Evolutionary conservation across 352 stramenopile species (phyloP), one percentile per base, ranked within the genome.

Genomic region (Globisporangium sylvaticum): DNA sequence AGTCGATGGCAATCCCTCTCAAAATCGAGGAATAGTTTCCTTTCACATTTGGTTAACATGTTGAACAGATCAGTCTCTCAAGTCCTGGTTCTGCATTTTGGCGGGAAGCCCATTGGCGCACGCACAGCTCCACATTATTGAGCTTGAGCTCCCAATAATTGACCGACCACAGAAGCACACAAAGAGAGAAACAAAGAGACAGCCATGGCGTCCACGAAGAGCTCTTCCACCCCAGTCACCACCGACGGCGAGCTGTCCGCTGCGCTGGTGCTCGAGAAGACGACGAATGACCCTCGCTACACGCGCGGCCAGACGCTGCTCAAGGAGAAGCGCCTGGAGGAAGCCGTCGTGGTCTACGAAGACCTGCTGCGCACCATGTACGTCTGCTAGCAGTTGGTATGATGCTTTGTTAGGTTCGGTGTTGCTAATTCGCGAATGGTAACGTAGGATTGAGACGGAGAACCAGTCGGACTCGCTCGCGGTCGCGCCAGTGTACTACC

Each of bases 291-390:
- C 70, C 84, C 87, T 64, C 87, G 85, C 56, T 95, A 90, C 73
- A 71, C 76, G 62, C 87, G 87, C 31, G 87, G 85, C 37, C 72
- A 87, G 57, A 70, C 73, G 55, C 75, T 95, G 39, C 78, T 91
- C 15, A 91, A 92, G 77, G 82, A 91, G 34, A 92, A 92, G 75
- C 82, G 85, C 14, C 77, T 88, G 37, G 87, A 95, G 68, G 87
- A 93, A 69, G 82, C 84, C n/a, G 77, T 95, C 32, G 83, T 83
- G 48, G 71, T 79, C 37, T 90, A 90, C 58, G 85, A 83, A 44
- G 87, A 95, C 71, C 74, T 93, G 44, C 74, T 95, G 61, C 84
- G 83, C 64, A 92, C 81, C 44, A 85, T 92, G 82, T 94, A 84
- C 44, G 65, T 56, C 1, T 15, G n/a, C 44, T 29, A 7, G n/a